Evolutionary conservation across 2,329 filamentous ascomycete species (phyloP), one percentile per base, ranked within the genome.

Genomic region (Pyrenophora seminiperda): DNA sequence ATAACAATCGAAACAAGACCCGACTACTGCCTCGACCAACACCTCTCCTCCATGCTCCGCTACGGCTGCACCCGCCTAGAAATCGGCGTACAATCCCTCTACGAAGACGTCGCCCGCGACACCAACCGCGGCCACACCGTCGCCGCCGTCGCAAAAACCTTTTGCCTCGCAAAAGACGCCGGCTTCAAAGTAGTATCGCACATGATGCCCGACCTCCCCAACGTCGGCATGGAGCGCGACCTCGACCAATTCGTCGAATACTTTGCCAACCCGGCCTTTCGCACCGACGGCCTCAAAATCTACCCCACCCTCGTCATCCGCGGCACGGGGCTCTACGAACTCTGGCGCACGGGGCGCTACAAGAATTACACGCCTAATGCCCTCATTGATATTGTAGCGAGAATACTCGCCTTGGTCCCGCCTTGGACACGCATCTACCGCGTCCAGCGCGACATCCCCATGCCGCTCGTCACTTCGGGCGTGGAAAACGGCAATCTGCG

Each of bases 351-450:
- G 3, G 94, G 94, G 0, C 82, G 94, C 44, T 99, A 97, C 76
- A 94, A 97, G 75, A 99, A 99, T 73, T 99, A 99, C 75, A 99
- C 94, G 0, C 95, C 94, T 3, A 99, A 99, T 72, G 93, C 90
- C 0, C 82, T 99, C 27, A 91, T 99, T 54, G 94, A 99, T 71
- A 84, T 99, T 13, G 91, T 99, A 0, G 95, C 94, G 3, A 86
- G 94, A n/a, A 99, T 99, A 43, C 78, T 99, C 55, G 94, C 94
- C 0, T 81, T 99, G 2, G 88, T 99, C 0, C 94, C 94, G 1
- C 94, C 94, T 1, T 99, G 94, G 94, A 99, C 95, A 0, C 86
- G 94, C 56, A 99, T 99, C 67, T 99, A 99, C 77, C 91, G 94
- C 53, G 94, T 99, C 0, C 94, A 99, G 78, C 86, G 94, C 72